Base-by-base conservation (phyloP, 139 green algal species). In the Volvox africanus region DNA sequence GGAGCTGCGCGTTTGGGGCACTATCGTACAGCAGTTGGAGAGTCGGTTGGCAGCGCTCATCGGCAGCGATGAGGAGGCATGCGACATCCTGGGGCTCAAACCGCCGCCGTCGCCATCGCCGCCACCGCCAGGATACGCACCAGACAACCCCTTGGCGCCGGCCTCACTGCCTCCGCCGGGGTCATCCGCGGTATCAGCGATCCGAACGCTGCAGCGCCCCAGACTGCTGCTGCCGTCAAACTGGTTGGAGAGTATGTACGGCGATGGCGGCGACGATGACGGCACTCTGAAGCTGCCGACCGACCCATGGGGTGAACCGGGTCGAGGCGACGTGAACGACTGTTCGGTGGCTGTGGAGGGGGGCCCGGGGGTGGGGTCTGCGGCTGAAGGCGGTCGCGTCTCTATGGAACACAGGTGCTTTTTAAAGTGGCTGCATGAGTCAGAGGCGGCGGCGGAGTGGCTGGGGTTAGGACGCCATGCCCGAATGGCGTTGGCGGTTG, bases 11-110 rank as follows among this genome's bases (percentile, higher is more conserved):
- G 87, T 77, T 28, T 89, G 93, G 12, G 44, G 37, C 17, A 62
- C 86, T 2, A 17, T 94, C 28, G 36, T 80, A 75, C 55, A 76
- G 61, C 89, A 94, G 89, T 50, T 94, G 62, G 22, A 91, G 71
- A 18, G 13, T 16, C 32, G 77, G 76, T 61, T 92, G 65, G 76
- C n/a, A 26, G 36, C 55, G 14, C 87, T 92, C 76, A 77, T 85
- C n/a, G 17, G 26, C 19, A 44, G 20, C n/a, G 83, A 90, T 61
- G 17, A 61, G 18, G 80, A 84, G n/a, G 67, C 69, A 37, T 16
- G 61, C 32, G 50, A 28, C 26, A 55, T 88, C 24, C 86, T 90
- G 86, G 50, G 86, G 20, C 71, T 82, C n/a, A 13, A 61, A 61
- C 81, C 81, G 0, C 28, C 0, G 50, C 50, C 36, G 26, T 28